These are phyloP conservation scores for Carallia pectinifolia DNA, from an alignment of 345 rosid species.

Conservation along the genomic window DNA sequence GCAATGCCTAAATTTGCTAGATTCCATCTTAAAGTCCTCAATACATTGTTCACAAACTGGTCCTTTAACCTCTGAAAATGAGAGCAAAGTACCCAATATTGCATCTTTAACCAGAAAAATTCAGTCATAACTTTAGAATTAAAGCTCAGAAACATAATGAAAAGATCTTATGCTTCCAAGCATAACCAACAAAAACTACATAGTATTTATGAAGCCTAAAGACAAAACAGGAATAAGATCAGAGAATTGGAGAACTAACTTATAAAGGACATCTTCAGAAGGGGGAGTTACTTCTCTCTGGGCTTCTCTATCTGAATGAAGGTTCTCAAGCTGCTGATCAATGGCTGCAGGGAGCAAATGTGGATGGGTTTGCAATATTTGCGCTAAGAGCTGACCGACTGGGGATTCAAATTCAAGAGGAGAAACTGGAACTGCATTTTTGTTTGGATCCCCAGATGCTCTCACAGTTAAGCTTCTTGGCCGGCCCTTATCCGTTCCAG, in stretches of 20 bases:
- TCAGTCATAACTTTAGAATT: background rate
- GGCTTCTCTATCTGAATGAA: conserved; percentile 55
- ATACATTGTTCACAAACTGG: background rate
- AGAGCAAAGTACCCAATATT: too few species aligned
- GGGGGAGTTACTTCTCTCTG: conserved; percentile 39
- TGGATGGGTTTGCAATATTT: conserved; percentile 80
- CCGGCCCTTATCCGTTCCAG: conserved; percentile 34
- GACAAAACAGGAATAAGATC: background rate
- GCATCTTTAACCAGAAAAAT: background rate
- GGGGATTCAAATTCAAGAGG: conserved; percentile 81
- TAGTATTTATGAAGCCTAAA: background rate
- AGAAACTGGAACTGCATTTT: conserved; percentile 51
- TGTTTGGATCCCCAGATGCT: conserved; percentile 55
- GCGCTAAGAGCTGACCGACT: conserved; percentile 73
- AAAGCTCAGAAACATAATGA: background rate
- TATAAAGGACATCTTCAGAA: conserved; percentile 59
- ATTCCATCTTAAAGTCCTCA: background rate
- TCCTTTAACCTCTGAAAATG: too few species aligned
- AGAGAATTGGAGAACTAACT: conserved; percentile 42
- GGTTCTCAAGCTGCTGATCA: conserved; percentile 87
- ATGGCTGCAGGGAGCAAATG: conserved; percentile 76
- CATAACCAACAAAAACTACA: background rate
- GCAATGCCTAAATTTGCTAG: background rate
- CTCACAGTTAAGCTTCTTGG: conserved; percentile 48
- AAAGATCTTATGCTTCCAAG: background rate